Evolutionary conservation across 1,139 yeast genomes (phyloP).

Genomic region (Blastobotrys capitulatus): DNA sequence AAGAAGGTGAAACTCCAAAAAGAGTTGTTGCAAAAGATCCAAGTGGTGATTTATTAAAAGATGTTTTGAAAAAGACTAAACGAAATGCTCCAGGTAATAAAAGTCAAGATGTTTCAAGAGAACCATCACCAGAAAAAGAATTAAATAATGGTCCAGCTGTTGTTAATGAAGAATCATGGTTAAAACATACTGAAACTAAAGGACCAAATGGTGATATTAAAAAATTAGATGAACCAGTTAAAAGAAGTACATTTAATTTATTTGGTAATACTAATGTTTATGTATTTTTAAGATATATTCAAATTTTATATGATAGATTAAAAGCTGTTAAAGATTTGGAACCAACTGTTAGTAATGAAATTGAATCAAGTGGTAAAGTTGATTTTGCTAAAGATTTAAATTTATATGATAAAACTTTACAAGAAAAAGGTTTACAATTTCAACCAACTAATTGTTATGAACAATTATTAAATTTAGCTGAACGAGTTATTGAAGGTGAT

Average conservation of each 20-base stretch:
- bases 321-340: conserved; percentile 66
- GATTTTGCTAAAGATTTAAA: conserved; percentile 88
- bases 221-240: conserved; percentile 17
- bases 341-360: conserved; percentile 65
- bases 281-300: conserved; percentile 82
- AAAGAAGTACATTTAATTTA: conserved; percentile 54
- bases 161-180: conserved; percentile 18
- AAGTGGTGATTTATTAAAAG: conserved; percentile 59
- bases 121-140: conserved; percentile 29
- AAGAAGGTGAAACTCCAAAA: conserved; percentile 29
- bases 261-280: conserved; percentile 91
- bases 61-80: conserved; percentile 64
- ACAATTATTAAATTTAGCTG: conserved; percentile 69
- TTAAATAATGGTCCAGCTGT: background rate
- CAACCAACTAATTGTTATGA: conserved; percentile 67
- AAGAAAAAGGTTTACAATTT: conserved; percentile 72
- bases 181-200: conserved; percentile 14
- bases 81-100: conserved; percentile 5
- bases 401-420: conserved; percentile 72
- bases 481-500: conserved; percentile 79
- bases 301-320: conserved; percentile 75
- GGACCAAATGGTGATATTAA: conserved; percentile 16
- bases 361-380: conserved; percentile 53
- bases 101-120: conserved; percentile 11
- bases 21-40: conserved; percentile 39